phyloP scores from a whole-genome alignment of 441 rosid species.

The Populus trichocarpa region DNA sequence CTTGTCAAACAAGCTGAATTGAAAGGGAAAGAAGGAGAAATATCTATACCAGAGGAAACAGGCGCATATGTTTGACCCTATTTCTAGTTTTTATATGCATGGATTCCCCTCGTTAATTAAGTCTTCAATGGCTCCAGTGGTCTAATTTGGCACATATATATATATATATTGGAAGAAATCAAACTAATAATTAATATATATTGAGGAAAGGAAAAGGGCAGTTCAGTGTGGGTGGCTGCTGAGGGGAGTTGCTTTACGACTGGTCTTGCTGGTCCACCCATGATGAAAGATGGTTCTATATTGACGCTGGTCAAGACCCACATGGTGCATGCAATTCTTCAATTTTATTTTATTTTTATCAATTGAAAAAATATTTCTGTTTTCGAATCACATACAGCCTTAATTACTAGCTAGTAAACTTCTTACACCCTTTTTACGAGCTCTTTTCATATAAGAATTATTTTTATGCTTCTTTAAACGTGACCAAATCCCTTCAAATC shows the following conservation, averaged over 20 bases:
- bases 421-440: too few species aligned
- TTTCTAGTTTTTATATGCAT: not conserved
- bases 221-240: not conserved
- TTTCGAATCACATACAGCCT: not conserved
- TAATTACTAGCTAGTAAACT: too few species aligned
- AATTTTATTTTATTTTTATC: not conserved
- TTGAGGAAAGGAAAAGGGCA: not conserved
- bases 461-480: not conserved
- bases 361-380: too few species aligned
- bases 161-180: not conserved
- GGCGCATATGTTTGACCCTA: not conserved
- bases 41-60: not conserved
- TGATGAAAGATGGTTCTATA: not conserved
- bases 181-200: too few species aligned
- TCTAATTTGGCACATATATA: not conserved
- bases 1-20: not conserved
- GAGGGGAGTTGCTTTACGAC: not conserved
- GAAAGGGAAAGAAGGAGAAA: not conserved
- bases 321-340: not conserved
- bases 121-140: not conserved
- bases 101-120: not conserved
- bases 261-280: not conserved
- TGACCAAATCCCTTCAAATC: not conserved
- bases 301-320: not conserved
- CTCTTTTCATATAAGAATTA: not conserved